A percentile compares a stretch with the other conserved stretches of the same genome.
These are phyloP conservation scores for Malbranchea cinnamomea DNA, from an alignment of 2,329 filamentous ascomycete species.

Conservation along the genomic window DNA sequence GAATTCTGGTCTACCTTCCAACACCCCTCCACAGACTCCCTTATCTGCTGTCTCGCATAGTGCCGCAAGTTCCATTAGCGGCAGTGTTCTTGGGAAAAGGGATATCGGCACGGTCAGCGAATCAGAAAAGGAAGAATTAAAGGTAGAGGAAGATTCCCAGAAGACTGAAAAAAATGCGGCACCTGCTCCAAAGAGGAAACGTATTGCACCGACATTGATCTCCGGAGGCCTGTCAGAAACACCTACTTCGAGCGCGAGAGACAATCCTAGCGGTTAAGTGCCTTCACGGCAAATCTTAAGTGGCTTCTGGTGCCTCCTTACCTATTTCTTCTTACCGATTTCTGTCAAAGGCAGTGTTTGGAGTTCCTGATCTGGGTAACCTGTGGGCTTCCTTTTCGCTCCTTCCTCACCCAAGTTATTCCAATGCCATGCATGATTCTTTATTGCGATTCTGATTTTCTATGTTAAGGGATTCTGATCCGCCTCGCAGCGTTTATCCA, in stretches of 20 bases:
- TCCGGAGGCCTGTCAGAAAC: not conserved
- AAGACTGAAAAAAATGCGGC: constrained; percentile 3
- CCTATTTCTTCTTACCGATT: too few relatives aligned
- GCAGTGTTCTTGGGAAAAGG: constrained; percentile 40
- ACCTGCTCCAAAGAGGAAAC: constrained; percentile 9
- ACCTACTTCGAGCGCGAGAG: not conserved
- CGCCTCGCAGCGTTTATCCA: too few relatives aligned
- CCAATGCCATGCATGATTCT: too few relatives aligned
- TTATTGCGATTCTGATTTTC: too few relatives aligned
- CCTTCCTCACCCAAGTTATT: too few relatives aligned
- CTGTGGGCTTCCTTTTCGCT: too few relatives aligned
- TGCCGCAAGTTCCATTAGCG: constrained; percentile 38
- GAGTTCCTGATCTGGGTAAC: too few relatives aligned
- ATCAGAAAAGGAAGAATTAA: constrained; percentile 30
- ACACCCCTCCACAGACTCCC: constrained; percentile 84
- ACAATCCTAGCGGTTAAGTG: too few relatives aligned
- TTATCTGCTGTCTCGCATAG: constrained; percentile 36
- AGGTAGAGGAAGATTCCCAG: constrained; percentile 11
- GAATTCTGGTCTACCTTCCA: constrained; percentile 43
- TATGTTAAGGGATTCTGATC: too few relatives aligned
- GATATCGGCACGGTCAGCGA: constrained; percentile 28
- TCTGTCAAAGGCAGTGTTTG: too few relatives aligned
- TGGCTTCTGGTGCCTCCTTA: too few relatives aligned
- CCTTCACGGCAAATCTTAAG: too few relatives aligned
- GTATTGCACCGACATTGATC: constrained; percentile 11